These are phyloP conservation scores for Phaeosphaeriaceae sp. DNA, from an alignment of 2,329 filamentous ascomycete species.

Conservation along the genomic window DNA sequence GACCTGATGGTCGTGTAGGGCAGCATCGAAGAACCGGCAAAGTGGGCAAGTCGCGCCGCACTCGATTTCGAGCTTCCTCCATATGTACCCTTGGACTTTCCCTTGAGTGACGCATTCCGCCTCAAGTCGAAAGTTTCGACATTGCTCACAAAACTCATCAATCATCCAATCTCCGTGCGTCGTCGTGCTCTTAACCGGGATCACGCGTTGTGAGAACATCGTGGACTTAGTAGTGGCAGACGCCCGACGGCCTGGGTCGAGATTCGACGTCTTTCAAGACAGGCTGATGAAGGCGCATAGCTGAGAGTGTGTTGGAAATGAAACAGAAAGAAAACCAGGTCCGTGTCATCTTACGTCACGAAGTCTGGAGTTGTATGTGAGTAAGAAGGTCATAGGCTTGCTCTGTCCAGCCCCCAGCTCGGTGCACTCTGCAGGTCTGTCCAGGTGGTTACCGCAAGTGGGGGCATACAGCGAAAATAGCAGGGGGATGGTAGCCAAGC, in stretches of 20 bases:
- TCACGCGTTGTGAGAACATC: not conserved
- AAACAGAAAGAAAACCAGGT: not conserved
- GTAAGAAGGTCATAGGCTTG: not conserved
- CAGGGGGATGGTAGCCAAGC: not conserved
- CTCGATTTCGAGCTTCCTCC: not conserved
- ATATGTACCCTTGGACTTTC: not conserved
- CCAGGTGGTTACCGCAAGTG: not conserved
- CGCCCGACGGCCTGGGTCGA: not conserved
- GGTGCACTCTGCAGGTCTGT: not conserved
- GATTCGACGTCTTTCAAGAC: not conserved
- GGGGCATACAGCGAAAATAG: not conserved
- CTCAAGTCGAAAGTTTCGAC: not conserved
- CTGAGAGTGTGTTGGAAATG: not conserved
- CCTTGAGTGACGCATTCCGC: not conserved
- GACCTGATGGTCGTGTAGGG: not conserved
- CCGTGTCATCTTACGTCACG: not conserved
- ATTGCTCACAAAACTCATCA: not conserved
- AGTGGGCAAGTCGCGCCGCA: not conserved
- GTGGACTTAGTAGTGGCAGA: not conserved
- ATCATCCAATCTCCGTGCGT: not conserved
- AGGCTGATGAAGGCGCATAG: not conserved
- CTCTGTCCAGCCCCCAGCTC: not conserved
- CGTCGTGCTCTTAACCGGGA: not conserved
- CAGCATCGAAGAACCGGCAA: not conserved
- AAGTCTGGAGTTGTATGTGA: not conserved